Conservation (phyloP, 352 stramenopile species). For the Globisporangium spinosum region DNA sequence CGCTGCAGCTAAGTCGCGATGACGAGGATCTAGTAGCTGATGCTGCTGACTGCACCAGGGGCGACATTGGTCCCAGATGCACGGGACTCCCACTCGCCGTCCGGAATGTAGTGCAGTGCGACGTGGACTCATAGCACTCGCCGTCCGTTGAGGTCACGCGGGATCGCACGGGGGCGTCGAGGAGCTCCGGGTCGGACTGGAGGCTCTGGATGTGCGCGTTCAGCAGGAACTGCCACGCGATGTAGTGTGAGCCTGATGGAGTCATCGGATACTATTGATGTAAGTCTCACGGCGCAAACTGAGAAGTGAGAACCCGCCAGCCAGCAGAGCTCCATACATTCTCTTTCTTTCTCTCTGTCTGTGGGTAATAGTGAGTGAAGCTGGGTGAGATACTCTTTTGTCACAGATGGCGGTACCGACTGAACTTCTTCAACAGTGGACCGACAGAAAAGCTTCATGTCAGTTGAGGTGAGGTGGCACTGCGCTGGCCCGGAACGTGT, state of each 20-base stretch:
- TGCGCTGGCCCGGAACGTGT: not conserved
- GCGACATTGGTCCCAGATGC: conserved; percentile 2
- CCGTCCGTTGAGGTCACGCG: not conserved
- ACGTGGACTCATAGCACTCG: not conserved
- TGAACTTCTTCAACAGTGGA: conserved; percentile 5
- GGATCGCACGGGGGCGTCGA: not conserved
- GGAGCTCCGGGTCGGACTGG: not conserved
- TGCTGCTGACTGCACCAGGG: not conserved
- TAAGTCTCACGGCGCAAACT: not conserved
- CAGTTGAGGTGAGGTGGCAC: not conserved
- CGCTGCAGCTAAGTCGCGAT: not conserved
- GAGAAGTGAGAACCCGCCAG: not conserved
- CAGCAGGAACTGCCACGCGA: not conserved
- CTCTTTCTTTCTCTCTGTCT: not conserved
- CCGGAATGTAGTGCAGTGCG: not conserved
- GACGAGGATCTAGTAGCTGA: not conserved
- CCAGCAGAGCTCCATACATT: not conserved
- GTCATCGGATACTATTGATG: not conserved
- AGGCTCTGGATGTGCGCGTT: not conserved
- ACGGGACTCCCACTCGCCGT: not conserved
- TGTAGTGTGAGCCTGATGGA: not conserved
- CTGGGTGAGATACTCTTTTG: not conserved
- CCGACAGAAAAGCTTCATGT: not conserved
- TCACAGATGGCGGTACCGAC: not conserved
- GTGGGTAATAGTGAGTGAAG: not conserved